Evolutionary conservation across 2,329 filamentous ascomycete genomes (phyloP).

Genomic region (Cladorrhinum sp.): DNA sequence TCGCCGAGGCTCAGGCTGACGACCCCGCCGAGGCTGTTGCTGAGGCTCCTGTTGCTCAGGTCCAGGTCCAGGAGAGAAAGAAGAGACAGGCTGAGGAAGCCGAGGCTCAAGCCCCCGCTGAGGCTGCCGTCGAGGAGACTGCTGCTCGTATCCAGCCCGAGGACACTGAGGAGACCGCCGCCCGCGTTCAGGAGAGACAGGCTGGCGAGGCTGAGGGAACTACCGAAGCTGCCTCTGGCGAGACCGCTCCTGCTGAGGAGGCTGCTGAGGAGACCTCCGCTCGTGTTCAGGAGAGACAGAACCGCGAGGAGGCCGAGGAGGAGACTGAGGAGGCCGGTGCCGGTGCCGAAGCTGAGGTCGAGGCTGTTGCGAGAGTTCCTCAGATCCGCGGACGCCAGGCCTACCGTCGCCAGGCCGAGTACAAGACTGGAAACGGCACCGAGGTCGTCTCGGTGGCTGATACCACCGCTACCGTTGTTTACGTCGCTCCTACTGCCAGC

Average conservation of each 20-base stretch:
- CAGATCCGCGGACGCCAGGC: background rate
- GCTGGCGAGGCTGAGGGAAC: too few species aligned
- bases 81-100: background rate
- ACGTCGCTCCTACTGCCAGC: background rate
- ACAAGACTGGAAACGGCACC: background rate
- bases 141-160: background rate
- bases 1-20: background rate
- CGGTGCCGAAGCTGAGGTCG: background rate
- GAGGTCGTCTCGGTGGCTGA: background rate
- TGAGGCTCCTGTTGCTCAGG: background rate
- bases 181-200: too few species aligned
- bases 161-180: too few species aligned
- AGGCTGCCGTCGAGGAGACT: background rate
- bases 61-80: background rate
- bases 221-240: too few species aligned
- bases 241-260: too few species aligned
- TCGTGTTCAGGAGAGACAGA: too few species aligned
- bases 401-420: background rate
- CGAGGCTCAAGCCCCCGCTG: background rate
- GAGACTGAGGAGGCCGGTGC: too few species aligned
- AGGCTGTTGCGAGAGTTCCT: background rate
- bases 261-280: background rate
- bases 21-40: background rate
- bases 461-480: background rate
- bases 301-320: too few species aligned